These are phyloP conservation scores for Miscanthus lutarioriparius DNA, from an alignment of 176 grass and related monocot genomes.

Conservation along the genomic window DNA sequence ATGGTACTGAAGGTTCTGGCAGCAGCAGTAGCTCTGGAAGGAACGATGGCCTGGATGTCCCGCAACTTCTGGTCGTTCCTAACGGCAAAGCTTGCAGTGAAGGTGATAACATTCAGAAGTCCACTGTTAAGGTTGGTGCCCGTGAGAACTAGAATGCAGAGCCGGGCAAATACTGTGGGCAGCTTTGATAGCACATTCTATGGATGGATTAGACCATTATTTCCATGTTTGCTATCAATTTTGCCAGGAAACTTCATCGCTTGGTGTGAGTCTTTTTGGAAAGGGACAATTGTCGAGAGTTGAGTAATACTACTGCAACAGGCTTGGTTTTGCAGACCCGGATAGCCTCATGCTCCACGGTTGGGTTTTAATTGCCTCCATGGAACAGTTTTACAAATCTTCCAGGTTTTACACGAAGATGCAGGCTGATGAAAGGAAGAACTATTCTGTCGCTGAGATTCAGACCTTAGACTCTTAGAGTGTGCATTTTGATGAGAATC, in stretches of 20 bases:
- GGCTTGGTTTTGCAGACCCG: not conserved
- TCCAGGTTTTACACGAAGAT: not conserved
- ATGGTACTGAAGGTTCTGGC: conserved; percentile 43
- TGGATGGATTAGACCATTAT: conserved; percentile 11
- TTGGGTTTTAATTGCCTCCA: conserved; percentile 15
- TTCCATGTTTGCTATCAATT: not conserved
- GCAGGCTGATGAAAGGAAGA: not conserved
- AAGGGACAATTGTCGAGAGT: not conserved
- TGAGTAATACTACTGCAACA: conserved; percentile 1
- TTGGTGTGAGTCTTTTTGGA: not conserved
- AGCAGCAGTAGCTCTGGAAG: conserved; percentile 75
- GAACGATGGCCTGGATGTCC: conserved; percentile 62
- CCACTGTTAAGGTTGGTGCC: conserved; percentile 34
- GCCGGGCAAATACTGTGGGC: conserved; percentile 24
- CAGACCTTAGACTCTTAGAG: not conserved
- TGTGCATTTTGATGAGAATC: not conserved
- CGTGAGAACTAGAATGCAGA: conserved; percentile 53
- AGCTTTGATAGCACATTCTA: conserved; percentile 46
- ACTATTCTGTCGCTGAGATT: not conserved
- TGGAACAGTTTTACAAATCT: not conserved
- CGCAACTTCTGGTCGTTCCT: conserved; percentile 31
- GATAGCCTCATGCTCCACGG: conserved; percentile 17
- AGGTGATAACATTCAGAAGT: conserved; percentile 19
- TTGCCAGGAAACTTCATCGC: not conserved
- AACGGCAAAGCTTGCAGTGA: conserved; percentile 33